Percentiles rank a stretch among this genome's conserved stretches.
phyloP scores from a whole-genome alignment of 2,329 filamentous ascomycete genomes.

The Stachybotrys echinatus region DNA sequence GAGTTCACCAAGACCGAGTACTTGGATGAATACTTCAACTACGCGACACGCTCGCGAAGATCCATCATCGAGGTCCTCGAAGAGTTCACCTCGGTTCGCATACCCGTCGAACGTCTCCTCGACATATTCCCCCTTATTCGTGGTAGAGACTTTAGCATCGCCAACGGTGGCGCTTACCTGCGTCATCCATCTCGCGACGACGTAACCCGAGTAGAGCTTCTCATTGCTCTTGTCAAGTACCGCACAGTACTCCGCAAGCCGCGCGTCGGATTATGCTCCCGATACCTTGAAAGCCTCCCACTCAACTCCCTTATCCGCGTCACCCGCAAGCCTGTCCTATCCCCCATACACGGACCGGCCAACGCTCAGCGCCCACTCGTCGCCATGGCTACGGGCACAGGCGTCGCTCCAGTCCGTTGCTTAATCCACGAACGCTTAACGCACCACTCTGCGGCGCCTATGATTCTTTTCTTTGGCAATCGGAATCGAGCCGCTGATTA shows the following conservation, averaged over 20 bases:
- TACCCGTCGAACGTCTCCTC: conserved; percentile 69
- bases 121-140: conserved; percentile 75
- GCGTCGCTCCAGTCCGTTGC: conserved; percentile 77
- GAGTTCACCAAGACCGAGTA: conserved; percentile 79
- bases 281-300: conserved; percentile 67
- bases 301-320: conserved; percentile 55
- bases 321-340: conserved; percentile 44
- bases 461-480: conserved; percentile 77
- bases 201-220: conserved; percentile 58
- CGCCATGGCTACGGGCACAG: conserved; percentile 80
- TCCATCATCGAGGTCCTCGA: conserved; percentile 89
- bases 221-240: conserved; percentile 88
- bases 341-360: conserved; percentile 32
- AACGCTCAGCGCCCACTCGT: conserved; percentile 54
- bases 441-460: conserved; percentile 24
- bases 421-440: conserved; percentile 69
- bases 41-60: conserved; percentile 82
- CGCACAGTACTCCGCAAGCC: conserved; percentile 79
- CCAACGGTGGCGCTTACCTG: conserved; percentile 57
- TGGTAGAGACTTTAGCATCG: conserved; percentile 92
- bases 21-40: conserved; percentile 92
- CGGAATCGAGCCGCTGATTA: conserved; percentile 71
- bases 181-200: conserved; percentile 14
- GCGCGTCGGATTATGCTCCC: conserved; percentile 82
- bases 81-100: conserved; percentile 79